Evolutionary conservation across 345 rosid genomes (phyloP).

Genomic region (Euphorbia tirucalli): DNA sequence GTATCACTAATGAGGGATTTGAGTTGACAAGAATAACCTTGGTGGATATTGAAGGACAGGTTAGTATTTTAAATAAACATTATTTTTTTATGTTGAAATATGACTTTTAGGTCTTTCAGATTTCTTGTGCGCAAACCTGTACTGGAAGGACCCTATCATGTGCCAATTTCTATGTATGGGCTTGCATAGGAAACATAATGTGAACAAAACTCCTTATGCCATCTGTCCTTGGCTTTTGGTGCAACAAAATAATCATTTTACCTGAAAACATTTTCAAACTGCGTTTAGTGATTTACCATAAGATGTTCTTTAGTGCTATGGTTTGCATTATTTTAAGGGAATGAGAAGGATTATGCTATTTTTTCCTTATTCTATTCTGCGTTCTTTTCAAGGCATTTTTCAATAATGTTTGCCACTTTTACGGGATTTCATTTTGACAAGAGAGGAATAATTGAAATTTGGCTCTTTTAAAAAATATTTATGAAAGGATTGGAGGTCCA

Average conservation of each 20-base stretch:
- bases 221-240: background rate
- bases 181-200: background rate
- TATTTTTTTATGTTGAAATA: background rate
- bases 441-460: background rate
- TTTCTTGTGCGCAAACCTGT: background rate
- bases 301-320: background rate
- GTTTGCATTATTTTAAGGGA: background rate
- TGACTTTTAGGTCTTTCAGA: background rate
- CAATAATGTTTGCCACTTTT: background rate
- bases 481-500: background rate
- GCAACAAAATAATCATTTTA: background rate
- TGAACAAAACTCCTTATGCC: background rate
- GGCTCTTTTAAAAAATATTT: background rate
- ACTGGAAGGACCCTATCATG: background rate
- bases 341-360: background rate
- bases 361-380: background rate
- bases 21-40: conserved; percentile 89
- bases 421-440: background rate
- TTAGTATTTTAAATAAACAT: conserved; percentile 33
- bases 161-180: background rate
- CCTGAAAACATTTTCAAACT: background rate
- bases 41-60: conserved; percentile 81
- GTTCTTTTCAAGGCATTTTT: too few species aligned
- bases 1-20: conserved; percentile 75
- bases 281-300: too few species aligned